Percentiles rank a stretch among this genome's conserved stretches.
phyloP scores from a whole-genome alignment of 345 rosid species.

The Turritis glabra region DNA sequence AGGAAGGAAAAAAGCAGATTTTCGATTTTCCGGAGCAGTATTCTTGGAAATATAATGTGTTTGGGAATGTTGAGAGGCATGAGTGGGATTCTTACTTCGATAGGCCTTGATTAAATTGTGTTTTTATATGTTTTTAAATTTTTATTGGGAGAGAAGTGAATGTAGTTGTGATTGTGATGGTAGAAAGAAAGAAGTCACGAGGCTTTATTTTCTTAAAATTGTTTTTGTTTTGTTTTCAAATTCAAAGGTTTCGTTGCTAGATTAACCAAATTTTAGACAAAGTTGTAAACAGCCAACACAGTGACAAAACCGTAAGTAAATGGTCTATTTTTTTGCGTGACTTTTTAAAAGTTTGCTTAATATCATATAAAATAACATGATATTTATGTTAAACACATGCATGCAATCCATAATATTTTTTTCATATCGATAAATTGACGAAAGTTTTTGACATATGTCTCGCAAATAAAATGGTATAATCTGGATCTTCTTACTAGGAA shows the following conservation, averaged over 20 bases:
- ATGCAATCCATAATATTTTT: no score
- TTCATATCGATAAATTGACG: no score
- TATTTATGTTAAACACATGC: no score
- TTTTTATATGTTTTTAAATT: background rate
- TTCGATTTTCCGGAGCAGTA: conserved; percentile 47
- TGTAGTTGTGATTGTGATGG: conserved; percentile 14
- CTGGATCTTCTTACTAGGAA: no score
- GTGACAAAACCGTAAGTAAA: no score
- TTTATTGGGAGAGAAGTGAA: conserved; percentile 19
- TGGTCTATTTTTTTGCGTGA: no score
- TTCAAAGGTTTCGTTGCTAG: background rate
- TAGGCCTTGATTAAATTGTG: conserved; percentile 7
- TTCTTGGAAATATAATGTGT: conserved; percentile 61
- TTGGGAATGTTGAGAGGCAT: conserved; percentile 50
- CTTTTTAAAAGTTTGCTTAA: no score
- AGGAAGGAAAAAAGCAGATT: conserved; percentile 40
- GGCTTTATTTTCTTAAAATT: background rate
- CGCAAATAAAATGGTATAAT: no score
- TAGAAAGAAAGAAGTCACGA: conserved; percentile 4
- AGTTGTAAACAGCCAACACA: background rate
- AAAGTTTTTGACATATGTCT: no score
- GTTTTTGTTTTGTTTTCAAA: conserved; percentile 6
- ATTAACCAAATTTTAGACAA: background rate
- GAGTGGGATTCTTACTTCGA: conserved; percentile 71
- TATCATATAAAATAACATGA: no score